phyloP scores from a whole-genome alignment of 345 rosid species.

The Lepidium africanum region DNA sequence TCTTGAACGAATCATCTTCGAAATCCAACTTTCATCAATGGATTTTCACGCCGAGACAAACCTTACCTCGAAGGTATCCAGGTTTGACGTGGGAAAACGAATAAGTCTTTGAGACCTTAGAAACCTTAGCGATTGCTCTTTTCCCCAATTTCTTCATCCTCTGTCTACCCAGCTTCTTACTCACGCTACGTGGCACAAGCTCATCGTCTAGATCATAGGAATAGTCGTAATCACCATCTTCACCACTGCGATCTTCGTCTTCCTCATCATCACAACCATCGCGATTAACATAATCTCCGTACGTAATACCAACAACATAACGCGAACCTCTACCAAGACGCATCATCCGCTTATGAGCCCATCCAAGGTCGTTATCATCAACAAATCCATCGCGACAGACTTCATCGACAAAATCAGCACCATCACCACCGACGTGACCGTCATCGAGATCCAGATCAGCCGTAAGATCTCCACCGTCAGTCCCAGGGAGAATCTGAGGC shows the following conservation, averaged over 20 bases:
- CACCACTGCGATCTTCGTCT: conserved; percentile 27
- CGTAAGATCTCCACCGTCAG: not conserved
- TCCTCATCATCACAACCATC: not conserved
- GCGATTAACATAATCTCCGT: not conserved
- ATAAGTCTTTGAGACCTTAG: conserved; percentile 20
- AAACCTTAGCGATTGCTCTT: conserved; percentile 33
- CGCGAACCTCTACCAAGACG: not conserved
- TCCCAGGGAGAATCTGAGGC: not conserved
- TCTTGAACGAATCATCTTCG: not conserved
- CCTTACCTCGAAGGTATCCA: conserved; percentile 37
- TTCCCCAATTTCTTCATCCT: conserved; percentile 46
- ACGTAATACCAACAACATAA: not conserved
- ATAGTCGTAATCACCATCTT: conserved; percentile 25
- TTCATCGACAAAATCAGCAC: not conserved
- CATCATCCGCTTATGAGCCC: not conserved
- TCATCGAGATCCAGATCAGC: conserved; percentile 10
- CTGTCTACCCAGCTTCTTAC: conserved; percentile 35
- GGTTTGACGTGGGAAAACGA: conserved; percentile 29
- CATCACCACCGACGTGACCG: not conserved
- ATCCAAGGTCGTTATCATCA: not conserved
- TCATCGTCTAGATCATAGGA: conserved; percentile 43
- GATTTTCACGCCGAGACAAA: conserved; percentile 33
- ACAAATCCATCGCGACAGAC: not conserved
- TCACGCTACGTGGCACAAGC: conserved; percentile 32
- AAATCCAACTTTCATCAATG: conserved; percentile 11